Percentiles rank a stretch among this genome's conserved stretches.
Evolutionary conservation across 78 protist species (phyloP).

Genomic region (Dictyostelium firmibasis): DNA sequence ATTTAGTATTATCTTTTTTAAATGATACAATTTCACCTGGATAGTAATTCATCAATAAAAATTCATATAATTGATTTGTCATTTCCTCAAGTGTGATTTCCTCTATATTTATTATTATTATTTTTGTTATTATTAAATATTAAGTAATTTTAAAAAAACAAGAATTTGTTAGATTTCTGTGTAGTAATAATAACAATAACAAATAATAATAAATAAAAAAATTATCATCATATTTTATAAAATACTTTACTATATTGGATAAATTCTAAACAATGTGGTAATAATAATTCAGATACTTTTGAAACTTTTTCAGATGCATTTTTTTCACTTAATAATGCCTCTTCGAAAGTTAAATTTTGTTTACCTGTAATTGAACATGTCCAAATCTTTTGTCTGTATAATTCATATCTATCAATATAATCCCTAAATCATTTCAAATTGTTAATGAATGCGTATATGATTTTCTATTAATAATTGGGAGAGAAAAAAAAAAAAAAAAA

Average conservation of each 20-base stretch:
- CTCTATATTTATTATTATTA: constrained; percentile 7
- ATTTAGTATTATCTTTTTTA: constrained; percentile 2
- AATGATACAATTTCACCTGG: constrained; percentile 41
- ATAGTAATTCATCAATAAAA: constrained; percentile 19
- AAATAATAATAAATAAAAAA: no score
- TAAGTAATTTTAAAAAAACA: no score
- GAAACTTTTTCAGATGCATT: constrained; percentile 34
- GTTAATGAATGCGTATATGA: neutral
- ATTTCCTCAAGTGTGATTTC: constrained; percentile 26
- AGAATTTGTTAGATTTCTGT: no score
- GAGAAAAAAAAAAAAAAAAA: neutral
- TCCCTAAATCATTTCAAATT: constrained; percentile 4
- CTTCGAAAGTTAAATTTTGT: constrained; percentile 40
- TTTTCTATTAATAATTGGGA: neutral
- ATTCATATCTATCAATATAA: constrained; percentile 27
- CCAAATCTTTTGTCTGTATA: constrained; percentile 36
- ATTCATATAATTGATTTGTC: constrained; percentile 44
- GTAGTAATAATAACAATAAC: no score
- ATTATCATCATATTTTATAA: no score
- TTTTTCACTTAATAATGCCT: constrained; percentile 54
- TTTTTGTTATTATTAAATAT: no score
- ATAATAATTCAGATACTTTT: constrained; percentile 28
- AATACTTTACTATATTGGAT: constrained; percentile 48
- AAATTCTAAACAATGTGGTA: constrained; percentile 29
- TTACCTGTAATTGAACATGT: constrained; percentile 57